Conservation (phyloP, 106 monocot genomes). For the Dendrobium officinale region DNA sequence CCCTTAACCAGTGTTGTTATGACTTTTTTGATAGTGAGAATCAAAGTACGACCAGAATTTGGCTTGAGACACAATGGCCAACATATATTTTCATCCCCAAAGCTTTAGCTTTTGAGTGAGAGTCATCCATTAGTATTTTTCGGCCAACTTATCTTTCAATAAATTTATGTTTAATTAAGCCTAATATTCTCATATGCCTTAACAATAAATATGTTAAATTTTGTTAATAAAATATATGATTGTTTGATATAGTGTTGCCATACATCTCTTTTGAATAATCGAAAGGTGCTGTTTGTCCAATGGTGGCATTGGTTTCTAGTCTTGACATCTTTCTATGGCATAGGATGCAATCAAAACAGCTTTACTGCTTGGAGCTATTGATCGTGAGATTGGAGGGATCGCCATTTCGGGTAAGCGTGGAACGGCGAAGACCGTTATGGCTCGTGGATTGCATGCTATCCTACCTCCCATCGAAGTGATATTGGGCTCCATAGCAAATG, state of each 20-base stretch:
- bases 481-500: conserved; percentile 79
- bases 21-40: background rate
- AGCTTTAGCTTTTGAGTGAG: background rate
- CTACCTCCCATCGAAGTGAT: conserved; percentile 98
- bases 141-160: background rate
- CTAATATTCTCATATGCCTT: background rate
- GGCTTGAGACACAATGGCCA: background rate
- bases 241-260: background rate
- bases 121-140: background rate
- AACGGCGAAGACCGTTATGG: conserved; percentile 96
- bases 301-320: background rate
- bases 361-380: conserved; percentile 87
- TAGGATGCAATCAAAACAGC: conserved; percentile 98
- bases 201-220: background rate
- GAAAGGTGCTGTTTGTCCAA: background rate
- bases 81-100: background rate
- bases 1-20: background rate
- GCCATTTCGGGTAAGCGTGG: conserved; percentile 95
- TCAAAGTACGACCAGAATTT: background rate
- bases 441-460: conserved; percentile 93
- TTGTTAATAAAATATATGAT: background rate
- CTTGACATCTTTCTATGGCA: background rate
- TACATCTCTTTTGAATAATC: background rate
- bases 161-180: no score
- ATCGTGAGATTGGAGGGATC: conserved; percentile 95